Conservation (phyloP, 108 stramenopile species). For the Asterionellopsis glacialis region DNA sequence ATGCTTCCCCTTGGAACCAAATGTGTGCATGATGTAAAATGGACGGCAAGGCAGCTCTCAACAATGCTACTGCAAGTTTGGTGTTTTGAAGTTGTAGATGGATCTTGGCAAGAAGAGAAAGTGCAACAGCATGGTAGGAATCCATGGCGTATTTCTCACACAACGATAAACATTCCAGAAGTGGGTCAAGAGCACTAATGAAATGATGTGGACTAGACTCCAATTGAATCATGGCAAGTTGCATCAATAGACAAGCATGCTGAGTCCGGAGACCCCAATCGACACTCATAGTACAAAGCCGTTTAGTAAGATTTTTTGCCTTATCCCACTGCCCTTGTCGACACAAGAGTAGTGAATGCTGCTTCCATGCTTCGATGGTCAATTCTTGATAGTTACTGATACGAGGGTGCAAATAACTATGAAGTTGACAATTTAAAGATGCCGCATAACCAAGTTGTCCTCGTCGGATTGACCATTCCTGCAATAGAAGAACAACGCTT, state of each 20-base stretch:
- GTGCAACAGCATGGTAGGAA: constrained; percentile 64
- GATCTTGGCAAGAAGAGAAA: constrained; percentile 54
- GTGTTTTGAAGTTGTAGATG: constrained; percentile 45
- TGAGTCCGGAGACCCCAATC: constrained; percentile 29
- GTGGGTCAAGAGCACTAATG: constrained; percentile 36
- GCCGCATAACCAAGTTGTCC: constrained; percentile 26
- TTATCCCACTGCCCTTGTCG: constrained; percentile 25
- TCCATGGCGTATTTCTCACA: constrained; percentile 58
- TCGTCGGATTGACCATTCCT: constrained; percentile 38
- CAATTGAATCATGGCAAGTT: constrained; percentile 46
- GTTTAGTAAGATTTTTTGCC: constrained; percentile 19
- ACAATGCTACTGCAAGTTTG: constrained; percentile 50
- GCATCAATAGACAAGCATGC: constrained; percentile 46
- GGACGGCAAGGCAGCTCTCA: constrained; percentile 50
- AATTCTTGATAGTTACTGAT: constrained; percentile 16
- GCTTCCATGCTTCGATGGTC: constrained; percentile 21
- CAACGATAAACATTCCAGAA: constrained; percentile 64
- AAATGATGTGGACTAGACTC: constrained; percentile 31
- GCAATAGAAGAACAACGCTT: constrained; percentile 18
- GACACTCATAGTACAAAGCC: constrained; percentile 11
- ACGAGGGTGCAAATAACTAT: constrained; percentile 26
- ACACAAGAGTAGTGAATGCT: constrained; percentile 18
- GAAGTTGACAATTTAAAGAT: constrained; percentile 15
- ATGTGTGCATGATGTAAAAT: constrained; percentile 65
- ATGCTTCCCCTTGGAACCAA: constrained; percentile 68